Base-by-base conservation (phyloP, 2,329 filamentous ascomycete species). In the Zarea fungicola region DNA sequence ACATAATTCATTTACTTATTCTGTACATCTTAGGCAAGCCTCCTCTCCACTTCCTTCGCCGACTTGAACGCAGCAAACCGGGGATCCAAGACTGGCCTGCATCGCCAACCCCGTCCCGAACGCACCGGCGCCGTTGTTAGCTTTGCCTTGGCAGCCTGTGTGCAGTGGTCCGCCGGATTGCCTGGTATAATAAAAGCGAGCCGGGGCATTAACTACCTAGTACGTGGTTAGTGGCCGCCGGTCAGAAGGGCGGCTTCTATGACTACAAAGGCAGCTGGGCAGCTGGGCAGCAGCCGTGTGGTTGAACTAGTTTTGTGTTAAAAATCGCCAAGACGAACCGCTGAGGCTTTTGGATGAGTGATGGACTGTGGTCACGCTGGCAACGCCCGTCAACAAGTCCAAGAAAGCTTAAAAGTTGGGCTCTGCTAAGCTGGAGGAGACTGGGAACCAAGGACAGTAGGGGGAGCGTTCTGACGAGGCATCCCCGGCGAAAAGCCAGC, bases 261-360 rank as follows among this genome's bases (percentile, higher is more conserved):
- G n/a, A n/a, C n/a, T n/a, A n/a, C n/a, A n/a, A n/a, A n/a, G 26
- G 26, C 26, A 29, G 26, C 26, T 29, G n/a, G n/a, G n/a, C n/a
- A n/a, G n/a, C n/a, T n/a, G 42, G 42, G 32, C 11, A 26, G 13
- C 21, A 46, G 32, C 42, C 42, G 42, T 46, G 28, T 37, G 42
- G 42, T 25, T 37, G 13, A 34, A 46, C 42, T 34, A 37, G 37
- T 46, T 37, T 32, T 8, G 31, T 46, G 42, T n/a, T n/a, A n/a
- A 34, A 29, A 46, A 29, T 37, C 23, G 42, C 23, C 34, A 46
- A 39, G 42, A 25, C 42, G 42, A 46, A 46, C 32, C 42, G 42
- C 42, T 25, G 34, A 46, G 42, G 42, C 42, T 36, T n/a, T n/a
- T n/a, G n/a, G n/a, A n/a, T n/a, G n/a, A n/a, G n/a, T n/a, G n/a